Conservation (phyloP, 2,329 filamentous ascomycete species). For the Nigrospora osmanthi region DNA sequence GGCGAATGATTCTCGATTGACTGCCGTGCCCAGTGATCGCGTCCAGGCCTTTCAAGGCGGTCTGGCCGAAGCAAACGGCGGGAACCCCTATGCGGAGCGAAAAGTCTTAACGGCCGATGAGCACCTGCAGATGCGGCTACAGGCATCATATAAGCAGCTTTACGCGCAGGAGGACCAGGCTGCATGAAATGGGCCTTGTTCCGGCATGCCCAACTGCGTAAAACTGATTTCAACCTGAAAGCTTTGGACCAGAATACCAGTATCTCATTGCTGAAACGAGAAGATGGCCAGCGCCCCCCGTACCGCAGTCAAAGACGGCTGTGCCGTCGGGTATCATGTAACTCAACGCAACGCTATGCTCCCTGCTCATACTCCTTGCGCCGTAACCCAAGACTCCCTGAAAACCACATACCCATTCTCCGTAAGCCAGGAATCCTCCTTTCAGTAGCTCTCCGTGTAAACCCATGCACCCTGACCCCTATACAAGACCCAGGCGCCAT, state of each 20-base stretch:
- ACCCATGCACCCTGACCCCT: constrained; percentile 3
- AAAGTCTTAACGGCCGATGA: constrained; percentile 56
- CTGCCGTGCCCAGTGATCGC: constrained; percentile 51
- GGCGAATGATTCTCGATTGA: constrained; percentile 41
- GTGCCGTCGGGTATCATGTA: background rate
- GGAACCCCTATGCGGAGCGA: constrained; percentile 41
- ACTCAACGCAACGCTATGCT: background rate
- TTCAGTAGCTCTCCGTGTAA: constrained; percentile 1
- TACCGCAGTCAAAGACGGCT: too few relatives aligned
- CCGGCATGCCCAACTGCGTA: too few relatives aligned
- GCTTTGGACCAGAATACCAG: too few relatives aligned
- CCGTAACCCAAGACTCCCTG: background rate
- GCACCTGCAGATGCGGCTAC: constrained; percentile 54
- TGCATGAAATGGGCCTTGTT: too few relatives aligned
- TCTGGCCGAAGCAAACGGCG: constrained; percentile 11
- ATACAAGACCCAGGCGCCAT: constrained; percentile 35
- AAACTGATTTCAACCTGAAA: too few relatives aligned
- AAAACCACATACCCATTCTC: constrained; percentile 1
- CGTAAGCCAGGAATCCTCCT: background rate
- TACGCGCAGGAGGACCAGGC: constrained; percentile 23
- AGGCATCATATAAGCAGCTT: constrained; percentile 48
- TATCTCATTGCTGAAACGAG: background rate
- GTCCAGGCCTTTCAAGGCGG: constrained; percentile 32
- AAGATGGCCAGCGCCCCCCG: background rate
- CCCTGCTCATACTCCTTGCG: background rate